These are phyloP conservation scores for Russula brevipes DNA, from an alignment of 768 basidiomycete genomes.

Conservation along the genomic window DNA sequence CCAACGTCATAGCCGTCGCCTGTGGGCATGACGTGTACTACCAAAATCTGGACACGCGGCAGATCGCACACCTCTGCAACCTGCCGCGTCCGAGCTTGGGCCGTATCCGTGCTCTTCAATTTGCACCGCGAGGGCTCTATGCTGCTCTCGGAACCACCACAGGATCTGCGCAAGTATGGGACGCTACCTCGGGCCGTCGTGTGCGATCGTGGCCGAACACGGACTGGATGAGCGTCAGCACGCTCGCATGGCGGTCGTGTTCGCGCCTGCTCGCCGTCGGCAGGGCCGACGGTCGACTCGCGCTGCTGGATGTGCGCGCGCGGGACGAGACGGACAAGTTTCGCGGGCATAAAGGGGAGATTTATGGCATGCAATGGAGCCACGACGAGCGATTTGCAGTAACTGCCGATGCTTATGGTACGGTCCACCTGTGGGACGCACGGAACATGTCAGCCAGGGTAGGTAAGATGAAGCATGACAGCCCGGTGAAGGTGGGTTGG, in stretches of 20 bases:
- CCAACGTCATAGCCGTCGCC: conserved; percentile 58
- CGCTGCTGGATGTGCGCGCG: conserved; percentile 36
- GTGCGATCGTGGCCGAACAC: conserved; percentile 35
- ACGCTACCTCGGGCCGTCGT: conserved; percentile 35
- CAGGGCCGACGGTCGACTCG: conserved; percentile 36
- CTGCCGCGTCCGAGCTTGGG: conserved; percentile 34
- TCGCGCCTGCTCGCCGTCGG: conserved; percentile 38
- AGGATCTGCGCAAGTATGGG: conserved; percentile 53
- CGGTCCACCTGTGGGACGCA: conserved; percentile 43
- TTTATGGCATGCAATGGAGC: conserved; percentile 41
- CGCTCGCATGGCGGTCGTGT: conserved; percentile 37
- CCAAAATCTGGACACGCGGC: conserved; percentile 53
- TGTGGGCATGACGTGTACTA: conserved; percentile 57
- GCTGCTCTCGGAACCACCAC: conserved; percentile 49
- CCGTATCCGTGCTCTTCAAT: conserved; percentile 45
- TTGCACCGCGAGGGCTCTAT: conserved; percentile 43
- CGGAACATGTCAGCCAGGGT: conserved; percentile 34
- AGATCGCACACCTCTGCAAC: conserved; percentile 48
- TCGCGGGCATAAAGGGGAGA: conserved; percentile 34
- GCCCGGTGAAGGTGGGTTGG: conserved; percentile 40
- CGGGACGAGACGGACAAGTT: conserved; percentile 30
- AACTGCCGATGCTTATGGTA: conserved; percentile 39
- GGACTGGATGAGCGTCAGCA: conserved; percentile 35
- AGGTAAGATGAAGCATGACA: conserved; percentile 40
- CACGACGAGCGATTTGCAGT: conserved; percentile 38